Conservation (phyloP, 345 rosid species). For the Euclidium syriacum region DNA sequence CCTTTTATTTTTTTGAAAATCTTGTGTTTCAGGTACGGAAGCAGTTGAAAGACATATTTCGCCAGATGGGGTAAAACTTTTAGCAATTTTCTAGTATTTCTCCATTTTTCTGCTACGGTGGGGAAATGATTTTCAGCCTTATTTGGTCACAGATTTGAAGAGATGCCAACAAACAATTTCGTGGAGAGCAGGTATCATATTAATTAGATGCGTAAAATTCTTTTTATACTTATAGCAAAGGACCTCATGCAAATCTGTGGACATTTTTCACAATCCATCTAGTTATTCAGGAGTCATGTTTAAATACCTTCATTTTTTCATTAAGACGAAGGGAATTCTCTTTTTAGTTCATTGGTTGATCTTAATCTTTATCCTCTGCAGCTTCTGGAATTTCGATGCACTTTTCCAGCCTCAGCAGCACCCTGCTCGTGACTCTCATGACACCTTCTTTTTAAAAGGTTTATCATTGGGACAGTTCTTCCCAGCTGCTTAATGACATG, state of each 20-base stretch:
- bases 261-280: background rate
- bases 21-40: conserved; percentile 57
- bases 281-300: background rate
- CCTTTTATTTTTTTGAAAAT: background rate
- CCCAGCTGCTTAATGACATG: background rate
- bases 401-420: conserved; percentile 97
- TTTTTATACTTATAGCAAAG: conserved; percentile 10
- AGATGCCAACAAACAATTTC: conserved; percentile 91
- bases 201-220: background rate
- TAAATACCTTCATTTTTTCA: background rate
- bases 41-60: conserved; percentile 75
- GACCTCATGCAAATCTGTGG: background rate
- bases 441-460: conserved; percentile 89
- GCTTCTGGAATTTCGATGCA: conserved; percentile 99
- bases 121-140: background rate
- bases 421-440: conserved; percentile 99
- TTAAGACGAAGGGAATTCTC: background rate
- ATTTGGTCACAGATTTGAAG: conserved; percentile 66
- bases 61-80: conserved; percentile 63
- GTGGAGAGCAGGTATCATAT: conserved; percentile 86
- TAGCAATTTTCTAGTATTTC: background rate
- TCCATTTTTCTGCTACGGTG: background rate
- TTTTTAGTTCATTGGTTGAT: background rate
- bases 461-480: background rate
- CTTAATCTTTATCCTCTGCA: conserved; percentile 16